Conservation (phyloP, 768 basidiomycete species). For the Serendipita sp. region DNA sequence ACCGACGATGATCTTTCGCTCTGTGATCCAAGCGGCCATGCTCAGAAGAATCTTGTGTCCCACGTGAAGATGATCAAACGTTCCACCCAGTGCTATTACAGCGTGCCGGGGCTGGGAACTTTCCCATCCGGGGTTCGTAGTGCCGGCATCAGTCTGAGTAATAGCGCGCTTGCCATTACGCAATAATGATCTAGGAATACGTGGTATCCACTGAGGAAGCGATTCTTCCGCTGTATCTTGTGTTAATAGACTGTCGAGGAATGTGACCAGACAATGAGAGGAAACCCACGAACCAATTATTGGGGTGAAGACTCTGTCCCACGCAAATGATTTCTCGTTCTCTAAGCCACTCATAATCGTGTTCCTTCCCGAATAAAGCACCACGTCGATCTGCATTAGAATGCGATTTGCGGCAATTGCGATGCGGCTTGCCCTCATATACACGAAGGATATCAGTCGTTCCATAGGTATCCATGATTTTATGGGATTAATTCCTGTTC, state of each 20-base stretch:
- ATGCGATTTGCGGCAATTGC: slow-evolving; percentile 53
- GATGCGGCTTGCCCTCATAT: slow-evolving; percentile 69
- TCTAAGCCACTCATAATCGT: slow-evolving; percentile 25
- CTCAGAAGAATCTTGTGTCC: slow-evolving; percentile 95
- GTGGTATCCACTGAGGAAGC: background rate
- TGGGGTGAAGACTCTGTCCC: slow-evolving; percentile 26
- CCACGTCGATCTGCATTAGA: slow-evolving; percentile 62
- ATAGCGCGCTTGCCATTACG: background rate
- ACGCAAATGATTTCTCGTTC: slow-evolving; percentile 21
- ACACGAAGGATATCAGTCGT: slow-evolving; percentile 62
- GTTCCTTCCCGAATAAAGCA: slow-evolving; percentile 44
- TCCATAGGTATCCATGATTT: slow-evolving; percentile 53
- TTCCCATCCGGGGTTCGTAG: background rate
- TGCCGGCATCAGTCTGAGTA: slow-evolving; percentile 28
- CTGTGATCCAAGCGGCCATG: slow-evolving; percentile 75
- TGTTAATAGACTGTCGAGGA: slow-evolving; percentile 5
- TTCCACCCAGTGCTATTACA: slow-evolving; percentile 82
- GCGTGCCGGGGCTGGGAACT: background rate
- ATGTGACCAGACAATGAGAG: background rate
- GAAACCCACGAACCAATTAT: background rate
- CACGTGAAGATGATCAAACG: slow-evolving; percentile 94
- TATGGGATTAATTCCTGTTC: slow-evolving; percentile 12
- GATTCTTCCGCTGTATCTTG: background rate
- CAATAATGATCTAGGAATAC: background rate
- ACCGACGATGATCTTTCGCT: slow-evolving; percentile 73